These are phyloP conservation scores for Fusarium sp. DNA, from an alignment of 2,329 filamentous ascomycete genomes.

Conservation along the genomic window DNA sequence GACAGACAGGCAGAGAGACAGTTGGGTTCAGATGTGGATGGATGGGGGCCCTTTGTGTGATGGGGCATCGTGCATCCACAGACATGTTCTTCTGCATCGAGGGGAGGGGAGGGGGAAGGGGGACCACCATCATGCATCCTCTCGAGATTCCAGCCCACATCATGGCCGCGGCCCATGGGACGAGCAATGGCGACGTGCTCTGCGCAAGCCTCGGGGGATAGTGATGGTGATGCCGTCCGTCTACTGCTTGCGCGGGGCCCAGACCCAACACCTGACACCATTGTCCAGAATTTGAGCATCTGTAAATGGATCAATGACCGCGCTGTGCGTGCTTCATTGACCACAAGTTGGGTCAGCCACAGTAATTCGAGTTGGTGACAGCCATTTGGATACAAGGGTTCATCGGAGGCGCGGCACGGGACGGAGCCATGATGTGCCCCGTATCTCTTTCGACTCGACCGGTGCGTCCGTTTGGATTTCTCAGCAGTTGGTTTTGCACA, in stretches of 20 bases:
- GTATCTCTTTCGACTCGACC: conserved; percentile 8
- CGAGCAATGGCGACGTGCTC: conserved; percentile 11
- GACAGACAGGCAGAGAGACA: conserved; percentile 10
- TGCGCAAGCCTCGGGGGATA: neutral
- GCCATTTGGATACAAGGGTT: conserved; percentile 19
- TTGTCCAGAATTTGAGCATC: conserved; percentile 8
- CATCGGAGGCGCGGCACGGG: conserved; percentile 22
- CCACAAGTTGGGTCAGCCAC: conserved; percentile 14
- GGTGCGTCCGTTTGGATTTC: conserved; percentile 10
- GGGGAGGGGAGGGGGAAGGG: conserved; percentile 28
- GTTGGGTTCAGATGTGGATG: conserved; percentile 28
- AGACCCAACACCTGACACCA: neutral
- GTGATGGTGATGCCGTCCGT: neutral
- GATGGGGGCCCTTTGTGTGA: conserved; percentile 41
- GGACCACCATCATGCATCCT: conserved; percentile 38
- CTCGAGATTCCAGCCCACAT: conserved; percentile 20
- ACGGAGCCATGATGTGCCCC: conserved; percentile 6
- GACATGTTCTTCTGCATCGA: conserved; percentile 40
- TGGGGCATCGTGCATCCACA: conserved; percentile 41
- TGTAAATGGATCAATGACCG: conserved; percentile 4
- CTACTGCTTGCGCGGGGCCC: neutral
- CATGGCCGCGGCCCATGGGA: conserved; percentile 7
- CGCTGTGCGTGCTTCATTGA: conserved; percentile 10
- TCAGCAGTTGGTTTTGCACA: conserved; percentile 7
- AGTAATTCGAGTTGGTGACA: conserved; percentile 12